Conservation (phyloP, 768 basidiomycete species). For the Tulasnella sp. region DNA sequence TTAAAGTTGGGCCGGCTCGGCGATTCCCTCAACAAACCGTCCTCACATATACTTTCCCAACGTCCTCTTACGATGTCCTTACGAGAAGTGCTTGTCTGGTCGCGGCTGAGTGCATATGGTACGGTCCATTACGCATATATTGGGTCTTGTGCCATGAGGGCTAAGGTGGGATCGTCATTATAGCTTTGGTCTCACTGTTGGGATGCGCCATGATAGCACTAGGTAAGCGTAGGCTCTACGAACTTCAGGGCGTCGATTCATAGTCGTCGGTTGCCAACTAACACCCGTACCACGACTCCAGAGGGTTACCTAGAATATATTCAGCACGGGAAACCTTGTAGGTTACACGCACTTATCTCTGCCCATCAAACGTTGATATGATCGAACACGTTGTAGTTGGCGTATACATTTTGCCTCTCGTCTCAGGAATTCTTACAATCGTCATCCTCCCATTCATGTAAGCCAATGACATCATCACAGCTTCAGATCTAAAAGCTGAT, state of each 20-base stretch:
- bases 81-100: slow-evolving; percentile 1
- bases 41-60: too few relatives aligned
- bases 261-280: not conserved
- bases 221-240: not conserved
- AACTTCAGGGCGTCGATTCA: too few relatives aligned
- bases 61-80: not conserved
- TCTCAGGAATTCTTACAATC: not conserved
- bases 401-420: slow-evolving; percentile 4
- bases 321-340: slow-evolving; percentile 8
- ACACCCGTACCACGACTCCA: not conserved
- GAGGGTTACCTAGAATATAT: slow-evolving; percentile 11
- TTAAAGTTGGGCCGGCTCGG: too few relatives aligned
- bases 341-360: not conserved
- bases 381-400: not conserved
- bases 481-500: too few relatives aligned
- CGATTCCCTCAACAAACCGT: too few relatives aligned
- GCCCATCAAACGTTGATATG: not conserved
- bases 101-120: not conserved
- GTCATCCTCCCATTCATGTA: not conserved
- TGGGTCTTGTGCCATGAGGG: not conserved
- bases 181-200: slow-evolving; percentile 2
- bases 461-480: not conserved
- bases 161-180: not conserved
- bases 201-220: not conserved
- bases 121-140: not conserved